Base-by-base conservation (phyloP, 495 filamentous ascomycete species). In the Penicillium paradoxum region DNA sequence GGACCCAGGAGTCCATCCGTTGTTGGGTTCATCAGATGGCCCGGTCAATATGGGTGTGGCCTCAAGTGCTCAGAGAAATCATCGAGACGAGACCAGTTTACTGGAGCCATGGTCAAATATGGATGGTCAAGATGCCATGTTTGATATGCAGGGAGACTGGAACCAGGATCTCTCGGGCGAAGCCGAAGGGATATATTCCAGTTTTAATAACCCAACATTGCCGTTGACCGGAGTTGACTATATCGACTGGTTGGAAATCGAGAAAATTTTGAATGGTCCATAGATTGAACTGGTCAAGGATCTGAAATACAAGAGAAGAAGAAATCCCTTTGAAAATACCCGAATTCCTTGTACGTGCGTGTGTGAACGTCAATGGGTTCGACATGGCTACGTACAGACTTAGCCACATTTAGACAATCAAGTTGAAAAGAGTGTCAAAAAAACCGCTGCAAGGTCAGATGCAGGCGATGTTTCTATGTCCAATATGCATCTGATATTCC, bases 241-340 rank as follows among this genome's bases (percentile, higher is more conserved):
- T 29, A 55, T 48, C 36, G 60, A 63, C 27, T 63, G 60, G 60
- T 24, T 55, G 21, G 60, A 63, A 51, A 56, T 60, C 45, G 60
- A 63, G 32, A 63, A 63, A 18, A 29, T 63, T 4, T 52, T 60
- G 19, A 48, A 49, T 21, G 54, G 54, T 14, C 45, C 53, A 50
- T 42, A 24, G 15, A 36, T 3, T 7, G 3, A 27, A 27, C 7
- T 3, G 24, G 24, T 27, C 7, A 27, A 27, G 7, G n/a, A n/a
- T n/a, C n/a, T 27, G 3, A 27, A 27, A 27, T 27, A 3, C 3
- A 27, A 27, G 3, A 27, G 7, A 3, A 27, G 7, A 3, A 27
- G 7, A 3, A 27, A 27, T 27, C 24, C 7, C 7, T 27, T 3
- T 27, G 24, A n/a, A n/a, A n/a, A n/a, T n/a, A 7, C 24, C 7